Evolutionary conservation across 345 rosid genomes (phyloP), one percentile per base, ranked within the genome.

Genomic region (Ailanthus altissimus): DNA sequence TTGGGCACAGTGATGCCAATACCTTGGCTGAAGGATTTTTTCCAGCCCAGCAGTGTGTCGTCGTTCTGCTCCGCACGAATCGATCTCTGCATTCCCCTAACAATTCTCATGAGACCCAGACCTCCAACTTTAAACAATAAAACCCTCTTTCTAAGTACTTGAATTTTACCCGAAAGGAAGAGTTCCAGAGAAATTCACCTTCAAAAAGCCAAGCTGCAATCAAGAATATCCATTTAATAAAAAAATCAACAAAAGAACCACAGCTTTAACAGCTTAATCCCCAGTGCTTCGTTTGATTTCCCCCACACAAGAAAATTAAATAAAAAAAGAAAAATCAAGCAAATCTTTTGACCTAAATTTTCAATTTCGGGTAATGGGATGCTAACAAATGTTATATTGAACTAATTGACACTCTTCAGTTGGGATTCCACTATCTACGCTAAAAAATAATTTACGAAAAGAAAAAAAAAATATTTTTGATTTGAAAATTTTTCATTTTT

Each of bases 41-140:
- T 93, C 90, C 92, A 89, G 88, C 93, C 90, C 73, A 88, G 82
- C 84, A 81, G 61, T 36, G 63, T 23, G 77, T 46, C 74, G 75
- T 75, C 59, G 85, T 81, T 90, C 84, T 83, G 89, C 87, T 89
- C 89, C 87, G 83, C 84, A 81, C 86, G 74, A 87, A 89, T 86
- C 87, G 65, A 85, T 89, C 88, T 93, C 94, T 90, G 99, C 97
- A 96, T 96, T 90, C 99, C 99, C 98, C 99, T 93, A 88, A 79
- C 88, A 92, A 89, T 85, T 89, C 93, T 93, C 98, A 96, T 90
- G 93, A 91, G 91, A 92, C 83, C 91, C 83, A 85, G 86, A 86
- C 87, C 87, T 87, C 86, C 83, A 83, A 88, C 83, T 80, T 75
- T 87, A 87, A 90, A 83, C 89, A 83, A 84, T 82, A 90, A 90